Percentiles rank a stretch among this genome's conserved stretches.
These are phyloP conservation scores for Thermoascus crustaceus DNA, from an alignment of 2,329 filamentous ascomycete genomes.

Conservation along the genomic window DNA sequence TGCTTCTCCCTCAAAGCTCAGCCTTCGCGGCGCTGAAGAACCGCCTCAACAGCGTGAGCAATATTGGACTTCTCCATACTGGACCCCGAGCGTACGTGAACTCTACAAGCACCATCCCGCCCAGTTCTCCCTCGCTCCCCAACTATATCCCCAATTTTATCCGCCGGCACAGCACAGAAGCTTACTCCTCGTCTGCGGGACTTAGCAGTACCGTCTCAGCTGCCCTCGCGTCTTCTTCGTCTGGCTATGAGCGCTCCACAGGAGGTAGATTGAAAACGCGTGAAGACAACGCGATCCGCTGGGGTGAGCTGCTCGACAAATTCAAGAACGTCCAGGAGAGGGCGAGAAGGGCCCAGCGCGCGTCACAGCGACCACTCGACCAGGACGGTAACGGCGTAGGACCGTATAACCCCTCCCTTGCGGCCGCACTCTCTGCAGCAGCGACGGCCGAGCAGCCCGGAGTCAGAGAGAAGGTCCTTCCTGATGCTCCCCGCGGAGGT, in stretches of 20 bases:
- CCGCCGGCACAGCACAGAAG: conserved; percentile 14
- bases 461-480: conserved; percentile 24
- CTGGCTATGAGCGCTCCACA: conserved; percentile 60
- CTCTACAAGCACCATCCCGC: neutral
- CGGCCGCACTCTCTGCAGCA: conserved; percentile 24
- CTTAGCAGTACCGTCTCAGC: conserved; percentile 8
- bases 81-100: conserved; percentile 65
- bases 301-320: conserved; percentile 88
- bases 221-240: too few relatives aligned
- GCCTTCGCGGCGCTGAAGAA: conserved; percentile 97
- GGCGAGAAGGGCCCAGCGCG: conserved; percentile 61
- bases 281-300: conserved; percentile 78
- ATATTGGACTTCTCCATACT: conserved; percentile 89
- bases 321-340: conserved; percentile 87
- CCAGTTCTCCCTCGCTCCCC: conserved; percentile 1
- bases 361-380: conserved; percentile 38
- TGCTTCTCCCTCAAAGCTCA: conserved; percentile 96
- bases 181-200: conserved; percentile 5
- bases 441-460: conserved; percentile 18
- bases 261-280: conserved; percentile 69
- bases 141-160: conserved; percentile 13
- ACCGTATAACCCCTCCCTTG: conserved; percentile 27
- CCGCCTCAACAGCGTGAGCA: conserved; percentile 89
- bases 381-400: conserved; percentile 44
- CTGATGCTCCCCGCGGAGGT: conserved; percentile 25